phyloP scores from a whole-genome alignment of 129 eudicot species.

The Flaveria sonorensis region DNA sequence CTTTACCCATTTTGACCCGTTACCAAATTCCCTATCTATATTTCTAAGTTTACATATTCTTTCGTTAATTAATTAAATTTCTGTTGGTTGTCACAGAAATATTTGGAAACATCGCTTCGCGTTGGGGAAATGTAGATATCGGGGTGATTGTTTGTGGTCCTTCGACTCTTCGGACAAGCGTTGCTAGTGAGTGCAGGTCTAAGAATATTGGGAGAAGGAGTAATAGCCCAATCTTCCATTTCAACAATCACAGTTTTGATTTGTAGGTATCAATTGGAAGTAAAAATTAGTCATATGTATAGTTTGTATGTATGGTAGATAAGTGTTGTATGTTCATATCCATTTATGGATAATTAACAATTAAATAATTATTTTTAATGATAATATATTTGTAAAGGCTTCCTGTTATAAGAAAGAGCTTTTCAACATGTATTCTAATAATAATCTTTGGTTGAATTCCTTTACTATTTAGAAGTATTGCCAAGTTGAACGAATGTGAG shows the following conservation, averaged over 20 bases:
- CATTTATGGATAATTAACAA: neutral
- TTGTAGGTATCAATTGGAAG: conserved; percentile 44
- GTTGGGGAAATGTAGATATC: conserved; percentile 69
- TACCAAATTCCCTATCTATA: neutral
- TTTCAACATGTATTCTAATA: neutral
- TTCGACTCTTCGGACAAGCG: conserved; percentile 55
- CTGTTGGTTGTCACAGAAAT: conserved; percentile 49
- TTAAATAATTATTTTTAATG: neutral
- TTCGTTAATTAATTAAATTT: neutral
- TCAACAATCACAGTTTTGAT: conserved; percentile 86
- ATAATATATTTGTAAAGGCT: neutral
- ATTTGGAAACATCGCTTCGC: conserved; percentile 45
- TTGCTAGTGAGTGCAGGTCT: conserved; percentile 74
- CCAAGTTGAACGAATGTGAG: neutral
- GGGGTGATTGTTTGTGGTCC: conserved; percentile 96
- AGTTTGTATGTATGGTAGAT: conserved; percentile 26
- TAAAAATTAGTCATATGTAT: conserved; percentile 16
- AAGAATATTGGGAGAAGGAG: conserved; percentile 52
- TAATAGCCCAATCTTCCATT: conserved; percentile 71
- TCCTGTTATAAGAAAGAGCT: neutral
- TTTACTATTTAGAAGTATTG: neutral
- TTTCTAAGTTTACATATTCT: neutral
- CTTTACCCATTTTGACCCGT: neutral
- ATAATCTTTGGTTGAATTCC: neutral
- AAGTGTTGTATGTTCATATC: neutral